Base-by-base conservation (phyloP, 148 eudicot species). In the Nepenthes gracilis region DNA sequence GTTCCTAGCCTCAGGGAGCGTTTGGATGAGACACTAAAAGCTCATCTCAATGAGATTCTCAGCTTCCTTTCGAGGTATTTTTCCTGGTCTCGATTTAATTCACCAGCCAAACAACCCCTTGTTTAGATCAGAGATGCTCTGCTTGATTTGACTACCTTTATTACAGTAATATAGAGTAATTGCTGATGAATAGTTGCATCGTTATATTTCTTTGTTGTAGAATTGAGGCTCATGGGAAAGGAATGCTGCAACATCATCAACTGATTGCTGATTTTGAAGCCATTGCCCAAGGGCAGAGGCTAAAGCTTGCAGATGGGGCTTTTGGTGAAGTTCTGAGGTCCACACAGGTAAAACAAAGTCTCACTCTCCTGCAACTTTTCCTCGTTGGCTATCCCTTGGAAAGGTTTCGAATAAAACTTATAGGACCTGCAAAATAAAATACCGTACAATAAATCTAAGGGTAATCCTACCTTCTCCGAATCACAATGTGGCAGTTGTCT, bases 1-100 rank as follows among this genome's bases (percentile, higher is more conserved):
- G 93, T 86, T 55, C 87, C 84, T 35, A 89, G 88, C 78, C 81
- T 89, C 9, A 80, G 81, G 23, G 90, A 89, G 67, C 97, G 97
- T 54, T 67, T 86, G 63, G 85, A 82, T 74, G 83, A 80, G 45
- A 81, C 90, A 40, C 74, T 84, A 33, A 59, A 81, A 48, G 68
- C 80, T 68, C 90, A 81, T 57, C 81, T 85, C 70, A 86, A 90
- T 60, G 90, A 90, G 50, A 76, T 86, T 37, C 65, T 86, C 72
- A 52, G 71, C 49, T 85, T 86, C 69, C 78, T 90, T 14, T 75
- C 90, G 48, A 77, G 74, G 97, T 90, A 73, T 15, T 33, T 36
- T 8, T 33, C 43, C 5, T 2, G 9, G 43, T 38, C n/a, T 40
- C 2, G 10, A 32, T 51, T 66, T 60, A 36, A 12, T 35, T 36